These are phyloP conservation scores for Stagonosporopsis tanaceti DNA, from an alignment of 2,329 filamentous ascomycete genomes.

Conservation along the genomic window DNA sequence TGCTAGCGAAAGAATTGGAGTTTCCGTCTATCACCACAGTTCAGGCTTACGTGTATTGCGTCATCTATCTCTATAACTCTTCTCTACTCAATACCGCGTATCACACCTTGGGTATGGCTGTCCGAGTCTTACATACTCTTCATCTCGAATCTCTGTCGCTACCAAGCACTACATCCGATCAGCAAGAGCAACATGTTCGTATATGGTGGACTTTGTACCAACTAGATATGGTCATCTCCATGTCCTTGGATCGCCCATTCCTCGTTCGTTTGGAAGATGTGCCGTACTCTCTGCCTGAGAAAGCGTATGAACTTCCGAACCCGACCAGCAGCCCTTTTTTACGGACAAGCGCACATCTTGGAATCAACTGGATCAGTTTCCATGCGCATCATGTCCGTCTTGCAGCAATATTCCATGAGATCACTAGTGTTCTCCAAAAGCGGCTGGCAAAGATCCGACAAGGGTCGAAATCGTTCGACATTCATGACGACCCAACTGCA, in stretches of 20 bases:
- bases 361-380: conserved; percentile 9
- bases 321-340: not conserved
- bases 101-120: conserved; percentile 8
- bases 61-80: conserved; percentile 12
- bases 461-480: conserved; percentile 5
- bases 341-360: conserved; percentile 1
- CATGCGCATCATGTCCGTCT: conserved; percentile 4
- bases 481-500: conserved; percentile 7
- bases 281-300: conserved; percentile 8
- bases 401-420: conserved; percentile 4
- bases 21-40: conserved; percentile 5
- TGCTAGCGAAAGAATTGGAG: conserved; percentile 9
- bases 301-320: not conserved
- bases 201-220: conserved; percentile 11
- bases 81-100: conserved; percentile 11
- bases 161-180: not conserved
- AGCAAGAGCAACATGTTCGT: not conserved
- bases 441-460: conserved; percentile 7
- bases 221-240: conserved; percentile 12
- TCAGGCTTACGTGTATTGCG: conserved; percentile 6
- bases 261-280: conserved; percentile 11
- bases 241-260: conserved; percentile 11
- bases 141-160: not conserved
- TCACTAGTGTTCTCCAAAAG: not conserved
- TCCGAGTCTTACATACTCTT: conserved; percentile 10